Evolutionary conservation across 208 protist species (phyloP).

Genomic region (Crithidia fasciculata): DNA sequence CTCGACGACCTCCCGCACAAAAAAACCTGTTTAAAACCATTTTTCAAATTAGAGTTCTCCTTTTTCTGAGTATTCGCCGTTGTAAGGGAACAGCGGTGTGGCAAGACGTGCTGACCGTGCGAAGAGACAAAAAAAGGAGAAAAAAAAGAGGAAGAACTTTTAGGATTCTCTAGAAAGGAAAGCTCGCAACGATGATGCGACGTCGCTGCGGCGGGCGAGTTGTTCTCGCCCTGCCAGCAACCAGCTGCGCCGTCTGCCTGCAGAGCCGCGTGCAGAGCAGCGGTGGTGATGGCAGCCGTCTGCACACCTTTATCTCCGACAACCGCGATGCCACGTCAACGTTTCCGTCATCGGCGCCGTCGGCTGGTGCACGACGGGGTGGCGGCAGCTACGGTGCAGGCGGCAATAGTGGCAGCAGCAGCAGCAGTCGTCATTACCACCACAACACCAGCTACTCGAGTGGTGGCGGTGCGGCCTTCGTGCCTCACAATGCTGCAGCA

Average conservation of each 20-base stretch:
- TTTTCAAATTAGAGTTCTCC: too few species aligned
- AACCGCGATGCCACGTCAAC: constrained; percentile 17
- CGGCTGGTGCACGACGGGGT: not conserved
- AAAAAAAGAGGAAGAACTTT: not conserved
- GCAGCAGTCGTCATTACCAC: not conserved
- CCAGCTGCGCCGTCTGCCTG: not conserved
- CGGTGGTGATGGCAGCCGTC: constrained; percentile 9
- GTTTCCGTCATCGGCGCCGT: not conserved
- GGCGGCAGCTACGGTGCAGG: not conserved
- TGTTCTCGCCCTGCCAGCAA: not conserved
- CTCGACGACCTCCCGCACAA: too few species aligned
- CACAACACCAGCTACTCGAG: not conserved
- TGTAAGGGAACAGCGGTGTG: too few species aligned
- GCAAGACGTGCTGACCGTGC: not conserved
- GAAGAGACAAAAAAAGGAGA: not conserved
- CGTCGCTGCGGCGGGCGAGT: constrained; percentile 27
- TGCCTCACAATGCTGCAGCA: not conserved
- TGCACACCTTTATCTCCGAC: constrained; percentile 31
- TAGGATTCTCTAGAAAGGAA: not conserved
- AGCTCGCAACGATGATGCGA: constrained; percentile 39
- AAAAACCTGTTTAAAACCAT: too few species aligned
- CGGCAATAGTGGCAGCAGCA: not conserved
- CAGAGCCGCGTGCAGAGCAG: constrained; percentile 19
- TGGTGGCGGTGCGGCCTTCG: not conserved
- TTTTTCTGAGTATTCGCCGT: too few species aligned